Evolutionary conservation across 306 rosid species (phyloP).

Genomic region (Biancaea sappan): DNA sequence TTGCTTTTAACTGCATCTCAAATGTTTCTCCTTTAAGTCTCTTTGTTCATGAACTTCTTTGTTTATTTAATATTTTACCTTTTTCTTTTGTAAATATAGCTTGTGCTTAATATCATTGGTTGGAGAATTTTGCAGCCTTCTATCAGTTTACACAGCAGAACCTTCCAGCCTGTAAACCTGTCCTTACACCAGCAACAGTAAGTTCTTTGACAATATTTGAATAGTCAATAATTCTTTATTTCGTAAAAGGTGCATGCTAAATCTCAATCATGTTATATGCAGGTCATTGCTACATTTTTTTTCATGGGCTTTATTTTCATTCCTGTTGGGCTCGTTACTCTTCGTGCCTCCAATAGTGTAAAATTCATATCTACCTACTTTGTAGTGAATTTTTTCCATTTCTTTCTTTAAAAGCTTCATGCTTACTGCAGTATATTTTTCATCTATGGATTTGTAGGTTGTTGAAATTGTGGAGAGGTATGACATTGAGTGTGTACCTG

Average conservation of each 20-base stretch:
- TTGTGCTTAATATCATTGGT: constrained; percentile 34
- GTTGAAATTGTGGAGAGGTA: constrained; percentile 86
- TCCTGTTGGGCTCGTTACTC: constrained; percentile 80
- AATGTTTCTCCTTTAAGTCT: constrained; percentile 28
- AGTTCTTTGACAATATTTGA: constrained; percentile 46
- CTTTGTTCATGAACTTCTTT: not conserved
- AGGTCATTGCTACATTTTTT: constrained; percentile 79
- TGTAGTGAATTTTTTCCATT: constrained; percentile 10
- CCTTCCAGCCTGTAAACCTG: constrained; percentile 96
- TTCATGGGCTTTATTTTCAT: constrained; percentile 70
- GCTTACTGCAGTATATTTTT: constrained; percentile 29
- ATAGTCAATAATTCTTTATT: constrained; percentile 29
- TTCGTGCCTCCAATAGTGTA: constrained; percentile 72
- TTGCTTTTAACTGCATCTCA: constrained; percentile 11
- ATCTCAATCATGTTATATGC: constrained; percentile 41
- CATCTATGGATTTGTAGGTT: constrained; percentile 56
- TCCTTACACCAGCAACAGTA: constrained; percentile 86
- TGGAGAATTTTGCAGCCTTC: constrained; percentile 54
- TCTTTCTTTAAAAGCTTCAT: constrained; percentile 24
- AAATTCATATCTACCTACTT: constrained; percentile 34
- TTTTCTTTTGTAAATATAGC: constrained; percentile 14
- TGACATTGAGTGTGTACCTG: constrained; percentile 78
- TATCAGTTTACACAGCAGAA: constrained; percentile 83
- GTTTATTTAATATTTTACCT: not conserved
- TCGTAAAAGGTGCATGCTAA: constrained; percentile 17